A percentile compares a stretch with the other conserved stretches of the same genome.
These are phyloP conservation scores for Xylaria cubensis DNA, from an alignment of 495 filamentous ascomycete species.

Conservation along the genomic window DNA sequence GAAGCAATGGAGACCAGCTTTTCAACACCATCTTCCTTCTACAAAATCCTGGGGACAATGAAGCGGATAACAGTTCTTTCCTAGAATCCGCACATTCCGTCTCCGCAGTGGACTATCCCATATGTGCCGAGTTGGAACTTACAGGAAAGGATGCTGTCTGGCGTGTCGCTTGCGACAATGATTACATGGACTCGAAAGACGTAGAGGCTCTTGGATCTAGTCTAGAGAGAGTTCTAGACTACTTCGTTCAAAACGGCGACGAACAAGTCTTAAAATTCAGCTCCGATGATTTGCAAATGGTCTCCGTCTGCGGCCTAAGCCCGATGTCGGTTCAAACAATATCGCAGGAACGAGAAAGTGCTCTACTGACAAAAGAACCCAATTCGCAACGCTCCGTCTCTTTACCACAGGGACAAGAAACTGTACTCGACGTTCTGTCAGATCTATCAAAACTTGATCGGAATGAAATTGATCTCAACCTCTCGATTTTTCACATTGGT, in stretches of 20 bases:
- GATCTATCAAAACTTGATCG: conserved; percentile 66
- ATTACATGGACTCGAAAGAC: conserved; percentile 52
- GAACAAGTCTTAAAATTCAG: conserved; percentile 60
- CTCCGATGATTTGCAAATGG: conserved; percentile 39
- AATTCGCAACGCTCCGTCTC: background rate
- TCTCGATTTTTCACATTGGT: conserved; percentile 83
- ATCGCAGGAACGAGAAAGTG: background rate
- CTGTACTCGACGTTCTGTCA: conserved; percentile 67
- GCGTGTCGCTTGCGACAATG: conserved; percentile 71
- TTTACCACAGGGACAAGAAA: background rate
- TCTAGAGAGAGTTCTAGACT: conserved; percentile 61
- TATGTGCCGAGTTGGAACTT: conserved; percentile 81
- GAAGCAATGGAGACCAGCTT: conserved; percentile 41
- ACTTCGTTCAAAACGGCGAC: conserved; percentile 54
- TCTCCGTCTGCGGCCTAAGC: conserved; percentile 62
- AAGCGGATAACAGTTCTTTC: conserved; percentile 34
- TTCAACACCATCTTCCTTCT: conserved; percentile 79
- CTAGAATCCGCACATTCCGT: conserved; percentile 64
- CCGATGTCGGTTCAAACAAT: conserved; percentile 37
- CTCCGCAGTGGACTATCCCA: conserved; percentile 74
- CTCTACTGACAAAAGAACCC: background rate
- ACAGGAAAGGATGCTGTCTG: conserved; percentile 61
- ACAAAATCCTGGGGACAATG: conserved; percentile 51
- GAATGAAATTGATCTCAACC: conserved; percentile 64
- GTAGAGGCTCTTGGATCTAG: conserved; percentile 54